phyloP scores from a whole-genome alignment of 805 yeast genomes.

The Kodamaea kaohsiungensis region DNA sequence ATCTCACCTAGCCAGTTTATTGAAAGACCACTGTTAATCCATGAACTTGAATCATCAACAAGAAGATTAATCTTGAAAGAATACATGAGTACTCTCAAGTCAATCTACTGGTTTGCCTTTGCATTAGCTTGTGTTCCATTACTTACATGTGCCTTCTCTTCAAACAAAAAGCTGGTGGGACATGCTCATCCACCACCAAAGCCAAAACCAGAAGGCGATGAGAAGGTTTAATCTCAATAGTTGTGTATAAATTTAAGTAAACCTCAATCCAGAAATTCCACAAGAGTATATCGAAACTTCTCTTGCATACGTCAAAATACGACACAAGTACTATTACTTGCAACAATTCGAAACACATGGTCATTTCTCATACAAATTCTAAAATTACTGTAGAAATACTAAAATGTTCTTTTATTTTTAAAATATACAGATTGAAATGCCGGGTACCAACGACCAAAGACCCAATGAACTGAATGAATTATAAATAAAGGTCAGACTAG shows the following conservation, averaged over 20 bases:
- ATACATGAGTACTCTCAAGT: conserved; percentile 33
- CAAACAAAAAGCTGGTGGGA: conserved; percentile 43
- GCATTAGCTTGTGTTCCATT: conserved; percentile 36
- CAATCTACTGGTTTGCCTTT: conserved; percentile 38
- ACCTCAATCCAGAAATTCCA: too few species aligned
- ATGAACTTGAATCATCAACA: conserved; percentile 23
- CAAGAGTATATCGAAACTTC: neutral
- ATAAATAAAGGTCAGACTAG: neutral
- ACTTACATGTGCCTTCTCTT: conserved; percentile 34
- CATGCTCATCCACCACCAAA: neutral
- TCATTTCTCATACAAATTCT: too few species aligned
- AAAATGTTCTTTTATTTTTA: neutral
- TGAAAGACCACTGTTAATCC: conserved; percentile 28
- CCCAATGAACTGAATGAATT: neutral
- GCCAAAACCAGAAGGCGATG: neutral
- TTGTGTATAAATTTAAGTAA: neutral
- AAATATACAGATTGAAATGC: conserved; percentile 1
- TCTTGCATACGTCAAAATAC: too few species aligned
- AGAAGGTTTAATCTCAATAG: neutral
- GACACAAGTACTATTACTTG: too few species aligned
- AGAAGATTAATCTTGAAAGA: conserved; percentile 25
- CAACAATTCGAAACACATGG: too few species aligned
- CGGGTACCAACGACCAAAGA: conserved; percentile 3
- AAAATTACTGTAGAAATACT: neutral
- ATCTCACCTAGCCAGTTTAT: conserved; percentile 17